A percentile compares a stretch with the other conserved stretches of the same genome.
These are phyloP conservation scores for Acacia crassicarpa DNA, from an alignment of 306 rosid species.

Conservation along the genomic window DNA sequence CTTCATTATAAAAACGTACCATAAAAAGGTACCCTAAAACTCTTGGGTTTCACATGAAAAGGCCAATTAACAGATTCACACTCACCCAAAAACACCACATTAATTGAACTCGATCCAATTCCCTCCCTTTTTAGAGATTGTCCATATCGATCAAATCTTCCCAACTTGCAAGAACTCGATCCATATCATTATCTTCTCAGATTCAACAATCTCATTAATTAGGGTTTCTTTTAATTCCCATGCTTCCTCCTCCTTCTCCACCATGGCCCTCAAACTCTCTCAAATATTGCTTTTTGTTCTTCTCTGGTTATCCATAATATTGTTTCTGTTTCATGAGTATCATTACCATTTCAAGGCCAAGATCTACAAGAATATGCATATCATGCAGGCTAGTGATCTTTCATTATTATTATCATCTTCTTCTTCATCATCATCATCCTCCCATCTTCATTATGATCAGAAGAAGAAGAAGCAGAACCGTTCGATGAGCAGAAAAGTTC, in stretches of 20 bases:
- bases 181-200: slow-evolving; percentile 7
- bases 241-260: slow-evolving; percentile 43
- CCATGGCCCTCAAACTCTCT: slow-evolving; percentile 72
- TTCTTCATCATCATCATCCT: slow-evolving; percentile 10
- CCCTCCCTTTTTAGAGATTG: background rate
- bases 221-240: slow-evolving; percentile 28
- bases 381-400: slow-evolving; percentile 25
- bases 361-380: slow-evolving; percentile 43
- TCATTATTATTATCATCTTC: background rate
- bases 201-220: background rate
- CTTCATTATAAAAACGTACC: slow-evolving; percentile 30
- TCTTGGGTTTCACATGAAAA: slow-evolving; percentile 38
- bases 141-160: slow-evolving; percentile 38
- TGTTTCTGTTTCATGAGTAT: slow-evolving; percentile 60
- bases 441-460: background rate
- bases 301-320: slow-evolving; percentile 58
- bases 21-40: slow-evolving; percentile 37
- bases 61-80: slow-evolving; percentile 30
- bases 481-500: slow-evolving; percentile 62
- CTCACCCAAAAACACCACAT: slow-evolving; percentile 28
- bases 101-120: slow-evolving; percentile 12
- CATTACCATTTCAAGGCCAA: slow-evolving; percentile 45
- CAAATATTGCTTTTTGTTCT: slow-evolving; percentile 48
- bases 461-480: slow-evolving; percentile 2
- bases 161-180: slow-evolving; percentile 31